Evolutionary conservation across 306 rosid genomes (phyloP).

Genomic region (Rosa chinensis): DNA sequence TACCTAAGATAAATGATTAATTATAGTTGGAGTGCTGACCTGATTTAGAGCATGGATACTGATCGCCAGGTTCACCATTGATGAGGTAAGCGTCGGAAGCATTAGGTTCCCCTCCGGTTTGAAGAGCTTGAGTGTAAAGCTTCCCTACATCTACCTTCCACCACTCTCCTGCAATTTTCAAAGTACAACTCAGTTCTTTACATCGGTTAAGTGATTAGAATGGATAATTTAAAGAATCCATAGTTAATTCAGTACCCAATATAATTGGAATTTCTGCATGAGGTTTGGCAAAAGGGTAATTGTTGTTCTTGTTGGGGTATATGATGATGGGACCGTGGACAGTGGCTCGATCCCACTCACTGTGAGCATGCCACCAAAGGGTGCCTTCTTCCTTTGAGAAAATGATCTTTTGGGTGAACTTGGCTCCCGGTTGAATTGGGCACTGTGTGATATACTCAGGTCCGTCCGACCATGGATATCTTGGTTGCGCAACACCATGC

Average conservation of each 20-base stretch:
- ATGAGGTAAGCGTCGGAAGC: conserved; percentile 27
- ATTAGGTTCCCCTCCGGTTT: conserved; percentile 16
- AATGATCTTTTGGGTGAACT: conserved; percentile 35
- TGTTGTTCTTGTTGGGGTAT: conserved; percentile 29
- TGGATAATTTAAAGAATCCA: neutral
- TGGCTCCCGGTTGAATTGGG: conserved; percentile 44
- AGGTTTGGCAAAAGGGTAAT: conserved; percentile 44
- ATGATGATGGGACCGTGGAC: conserved; percentile 53
- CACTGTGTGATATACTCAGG: conserved; percentile 51
- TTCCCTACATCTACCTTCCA: conserved; percentile 25
- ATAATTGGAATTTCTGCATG: conserved; percentile 42
- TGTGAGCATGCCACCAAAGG: conserved; percentile 76
- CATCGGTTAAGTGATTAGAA: neutral
- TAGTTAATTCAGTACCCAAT: conserved; percentile 33
- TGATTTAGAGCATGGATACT: conserved; percentile 29
- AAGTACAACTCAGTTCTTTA: neutral
- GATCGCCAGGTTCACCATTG: conserved; percentile 35
- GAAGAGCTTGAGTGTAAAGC: conserved; percentile 4
- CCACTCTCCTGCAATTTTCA: conserved; percentile 31
- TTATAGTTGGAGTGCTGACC: neutral
- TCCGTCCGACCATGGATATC: conserved; percentile 54
- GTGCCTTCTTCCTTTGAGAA: conserved; percentile 54
- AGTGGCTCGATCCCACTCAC: conserved; percentile 61
- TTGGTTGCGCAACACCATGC: conserved; percentile 50
- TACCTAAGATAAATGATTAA: neutral